These are phyloP conservation scores for Cladochytrium replicatum DNA, from an alignment of 192 early-diverging fungal genomes.

Conservation along the genomic window DNA sequence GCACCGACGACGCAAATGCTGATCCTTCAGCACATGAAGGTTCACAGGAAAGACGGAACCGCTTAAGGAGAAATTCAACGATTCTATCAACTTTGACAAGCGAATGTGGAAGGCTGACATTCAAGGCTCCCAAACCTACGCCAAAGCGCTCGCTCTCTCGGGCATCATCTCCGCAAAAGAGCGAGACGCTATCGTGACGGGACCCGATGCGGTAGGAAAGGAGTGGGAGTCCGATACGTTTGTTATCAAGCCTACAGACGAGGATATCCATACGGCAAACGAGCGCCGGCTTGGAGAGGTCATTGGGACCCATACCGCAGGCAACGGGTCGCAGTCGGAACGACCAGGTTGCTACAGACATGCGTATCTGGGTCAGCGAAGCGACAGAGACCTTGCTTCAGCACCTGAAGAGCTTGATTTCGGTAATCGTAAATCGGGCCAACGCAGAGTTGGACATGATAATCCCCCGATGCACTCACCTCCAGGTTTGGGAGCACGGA, in stretches of 20 bases:
- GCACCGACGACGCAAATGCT: too few relatives aligned
- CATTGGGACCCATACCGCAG: slow-evolving; percentile 74
- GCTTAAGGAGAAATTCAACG: slow-evolving; percentile 94
- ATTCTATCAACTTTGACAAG: slow-evolving; percentile 85
- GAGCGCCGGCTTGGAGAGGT: slow-evolving; percentile 90
- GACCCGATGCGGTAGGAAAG: slow-evolving; percentile 59
- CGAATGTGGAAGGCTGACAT: slow-evolving; percentile 89
- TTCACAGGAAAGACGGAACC: slow-evolving; percentile 81
- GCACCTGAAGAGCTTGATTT: slow-evolving; percentile 68
- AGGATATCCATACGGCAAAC: slow-evolving; percentile 99
- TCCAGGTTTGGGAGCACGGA: slow-evolving; percentile 69
- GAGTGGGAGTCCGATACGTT: slow-evolving; percentile 80
- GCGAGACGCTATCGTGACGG: slow-evolving; percentile 55
- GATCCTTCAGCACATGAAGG: too few relatives aligned
- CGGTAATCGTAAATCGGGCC: slow-evolving; percentile 65
- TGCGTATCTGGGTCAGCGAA: slow-evolving; percentile 87
- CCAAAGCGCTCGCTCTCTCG: slow-evolving; percentile 61
- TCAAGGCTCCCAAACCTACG: slow-evolving; percentile 79
- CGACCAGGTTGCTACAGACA: slow-evolving; percentile 98
- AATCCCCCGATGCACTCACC: slow-evolving; percentile 99
- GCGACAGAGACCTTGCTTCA: slow-evolving; percentile 54
- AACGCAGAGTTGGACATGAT: slow-evolving; percentile 83
- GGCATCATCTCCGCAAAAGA: slow-evolving; percentile 74
- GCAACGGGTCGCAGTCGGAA: slow-evolving; percentile 92
- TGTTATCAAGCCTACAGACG: slow-evolving; percentile 65